These are phyloP conservation scores for Grigorovia transvaalensis DNA, from an alignment of 805 yeast species.

Conservation along the genomic window DNA sequence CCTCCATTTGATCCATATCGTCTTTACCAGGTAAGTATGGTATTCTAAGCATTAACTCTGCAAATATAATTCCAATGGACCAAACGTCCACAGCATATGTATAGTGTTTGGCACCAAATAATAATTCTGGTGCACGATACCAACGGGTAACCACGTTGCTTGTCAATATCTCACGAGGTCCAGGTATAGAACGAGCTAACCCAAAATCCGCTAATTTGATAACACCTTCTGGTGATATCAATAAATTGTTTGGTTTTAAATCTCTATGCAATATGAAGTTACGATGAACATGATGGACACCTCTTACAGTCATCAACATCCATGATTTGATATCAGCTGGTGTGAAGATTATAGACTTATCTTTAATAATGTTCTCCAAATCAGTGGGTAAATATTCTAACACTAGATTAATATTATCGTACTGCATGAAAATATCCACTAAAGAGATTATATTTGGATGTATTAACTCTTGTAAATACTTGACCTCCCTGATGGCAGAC, in stretches of 20 bases:
- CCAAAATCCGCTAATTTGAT: constrained; percentile 97
- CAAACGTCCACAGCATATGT: constrained; percentile 86
- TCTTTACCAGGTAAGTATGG: constrained; percentile 92
- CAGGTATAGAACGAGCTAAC: constrained; percentile 73
- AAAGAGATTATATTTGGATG: constrained; percentile 79
- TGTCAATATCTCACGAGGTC: constrained; percentile 67
- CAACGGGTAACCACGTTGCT: constrained; percentile 95
- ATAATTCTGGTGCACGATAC: constrained; percentile 93
- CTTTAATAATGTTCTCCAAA: constrained; percentile 80
- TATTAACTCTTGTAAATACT: constrained; percentile 70
- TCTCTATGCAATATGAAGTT: constrained; percentile 86
- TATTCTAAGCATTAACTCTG: constrained; percentile 87
- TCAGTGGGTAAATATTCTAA: constrained; percentile 89
- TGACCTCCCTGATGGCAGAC: constrained; percentile 93
- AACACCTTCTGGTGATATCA: constrained; percentile 78
- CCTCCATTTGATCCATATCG: constrained; percentile 80
- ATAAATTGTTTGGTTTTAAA: constrained; percentile 82
- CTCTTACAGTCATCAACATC: constrained; percentile 89
- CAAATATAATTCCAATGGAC: constrained; percentile 95
- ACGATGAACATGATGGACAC: constrained; percentile 91
- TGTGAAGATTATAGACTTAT: constrained; percentile 60
- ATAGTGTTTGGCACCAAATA: constrained; percentile 82
- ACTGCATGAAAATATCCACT: constrained; percentile 71
- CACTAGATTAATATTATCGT: constrained; percentile 66
- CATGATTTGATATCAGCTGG: constrained; percentile 87